phyloP scores from a whole-genome alignment of 2,329 filamentous ascomycete species.

The Zalaria obscura region DNA sequence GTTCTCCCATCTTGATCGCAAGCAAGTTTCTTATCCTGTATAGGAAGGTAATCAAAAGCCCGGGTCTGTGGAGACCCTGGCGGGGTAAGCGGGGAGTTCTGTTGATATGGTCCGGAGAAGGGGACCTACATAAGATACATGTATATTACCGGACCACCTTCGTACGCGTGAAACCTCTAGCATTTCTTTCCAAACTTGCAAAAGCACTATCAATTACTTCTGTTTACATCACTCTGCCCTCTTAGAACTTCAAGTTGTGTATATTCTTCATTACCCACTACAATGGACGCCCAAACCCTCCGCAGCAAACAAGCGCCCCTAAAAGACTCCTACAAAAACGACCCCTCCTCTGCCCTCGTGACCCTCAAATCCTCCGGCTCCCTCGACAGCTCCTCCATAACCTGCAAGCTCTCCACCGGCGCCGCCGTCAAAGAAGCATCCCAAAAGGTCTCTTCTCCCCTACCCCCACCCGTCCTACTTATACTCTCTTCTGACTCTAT shows the following conservation, averaged over 20 bases:
- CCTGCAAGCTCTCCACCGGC: conserved; percentile 32
- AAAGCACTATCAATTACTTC: too few species aligned
- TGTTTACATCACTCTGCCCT: too few species aligned
- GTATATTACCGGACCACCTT: too few species aligned
- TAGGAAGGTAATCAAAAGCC: not conserved
- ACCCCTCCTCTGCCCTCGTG: conserved; percentile 30
- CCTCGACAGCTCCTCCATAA: conserved; percentile 30
- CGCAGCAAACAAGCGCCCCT: conserved; percentile 34
- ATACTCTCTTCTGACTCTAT: too few species aligned
- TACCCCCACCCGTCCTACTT: too few species aligned
- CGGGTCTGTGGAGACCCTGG: not conserved
- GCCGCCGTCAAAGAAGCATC: conserved; percentile 24
- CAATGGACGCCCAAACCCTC: conserved; percentile 15
- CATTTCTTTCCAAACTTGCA: too few species aligned
- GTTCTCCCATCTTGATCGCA: too few species aligned
- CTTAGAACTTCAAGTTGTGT: too few species aligned
- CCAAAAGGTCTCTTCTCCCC: conserved; percentile 10
- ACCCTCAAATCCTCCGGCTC: conserved; percentile 30
- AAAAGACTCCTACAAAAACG: conserved; percentile 29
- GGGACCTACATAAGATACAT: too few species aligned
- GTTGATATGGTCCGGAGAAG: not conserved
- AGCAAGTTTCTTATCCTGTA: too few species aligned
- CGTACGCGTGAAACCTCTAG: too few species aligned
- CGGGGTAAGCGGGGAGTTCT: not conserved
- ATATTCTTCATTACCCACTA: not conserved